phyloP scores from a whole-genome alignment of 805 yeast genomes.

The Isabelozyma pseudorhagii region DNA sequence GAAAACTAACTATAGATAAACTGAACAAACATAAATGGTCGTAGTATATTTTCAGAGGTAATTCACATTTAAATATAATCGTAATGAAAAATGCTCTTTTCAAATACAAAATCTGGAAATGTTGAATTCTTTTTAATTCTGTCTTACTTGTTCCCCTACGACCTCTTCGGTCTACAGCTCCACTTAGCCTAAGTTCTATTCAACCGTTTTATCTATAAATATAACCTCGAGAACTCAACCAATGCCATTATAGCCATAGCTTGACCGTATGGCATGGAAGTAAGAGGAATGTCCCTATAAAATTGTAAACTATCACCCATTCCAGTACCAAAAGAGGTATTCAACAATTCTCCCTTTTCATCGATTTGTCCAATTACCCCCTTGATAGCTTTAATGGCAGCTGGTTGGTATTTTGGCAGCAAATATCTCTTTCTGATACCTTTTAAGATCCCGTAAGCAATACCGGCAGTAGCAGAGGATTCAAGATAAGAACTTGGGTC shows the following conservation, averaged over 20 bases:
- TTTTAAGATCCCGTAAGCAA: slow-evolving; percentile 34
- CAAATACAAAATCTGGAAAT: too few relatives aligned
- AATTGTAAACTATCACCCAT: slow-evolving; percentile 30
- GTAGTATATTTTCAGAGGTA: too few relatives aligned
- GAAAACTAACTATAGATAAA: too few relatives aligned
- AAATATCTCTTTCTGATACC: slow-evolving; percentile 24
- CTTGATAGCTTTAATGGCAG: slow-evolving; percentile 26
- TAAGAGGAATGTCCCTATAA: slow-evolving; percentile 30
- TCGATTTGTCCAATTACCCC: slow-evolving; percentile 26
- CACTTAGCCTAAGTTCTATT: too few relatives aligned
- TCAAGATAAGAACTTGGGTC: slow-evolving; percentile 26
- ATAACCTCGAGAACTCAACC: slow-evolving; percentile 21
- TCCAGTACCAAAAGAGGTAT: slow-evolving; percentile 35
- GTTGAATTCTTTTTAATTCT: too few relatives aligned
- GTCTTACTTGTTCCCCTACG: too few relatives aligned
- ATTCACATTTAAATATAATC: too few relatives aligned
- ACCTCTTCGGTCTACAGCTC: too few relatives aligned
- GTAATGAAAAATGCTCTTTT: too few relatives aligned
- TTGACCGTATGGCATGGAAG: slow-evolving; percentile 34
- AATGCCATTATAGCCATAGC: slow-evolving; percentile 38
- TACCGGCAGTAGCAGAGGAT: slow-evolving; percentile 33
- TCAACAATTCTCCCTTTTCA: slow-evolving; percentile 26
- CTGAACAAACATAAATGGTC: too few relatives aligned
- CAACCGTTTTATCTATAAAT: slow-evolving; percentile 5
- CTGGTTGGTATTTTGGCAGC: slow-evolving; percentile 15